Conservation (phyloP, 305 asterid species). For the Plantago lanceolata region DNA sequence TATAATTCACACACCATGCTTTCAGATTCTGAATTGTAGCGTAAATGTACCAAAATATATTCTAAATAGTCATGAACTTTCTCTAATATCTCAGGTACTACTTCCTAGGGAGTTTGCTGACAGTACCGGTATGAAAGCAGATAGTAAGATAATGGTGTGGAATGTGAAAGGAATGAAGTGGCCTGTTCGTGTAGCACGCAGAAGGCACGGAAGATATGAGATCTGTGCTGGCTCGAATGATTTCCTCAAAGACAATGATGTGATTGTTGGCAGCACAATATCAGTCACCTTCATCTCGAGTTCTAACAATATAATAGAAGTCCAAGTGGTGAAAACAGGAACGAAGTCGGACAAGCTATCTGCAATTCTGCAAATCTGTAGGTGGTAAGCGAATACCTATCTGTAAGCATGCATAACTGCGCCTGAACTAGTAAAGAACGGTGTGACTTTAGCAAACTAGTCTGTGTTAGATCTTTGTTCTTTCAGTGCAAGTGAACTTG, state of each 20-base stretch:
- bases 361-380: neutral
- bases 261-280: constrained; percentile 1
- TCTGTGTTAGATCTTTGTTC: too few species aligned
- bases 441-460: neutral
- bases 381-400: neutral
- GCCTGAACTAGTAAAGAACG: too few species aligned
- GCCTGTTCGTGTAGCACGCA: neutral
- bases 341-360: neutral
- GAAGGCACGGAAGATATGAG: neutral
- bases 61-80: neutral
- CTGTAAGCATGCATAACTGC: neutral
- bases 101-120: neutral
- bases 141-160: neutral
- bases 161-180: neutral
- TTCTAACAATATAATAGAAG: neutral
- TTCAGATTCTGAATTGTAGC: neutral
- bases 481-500: too few species aligned
- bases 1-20: neutral
- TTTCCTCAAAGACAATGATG: neutral
- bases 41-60: neutral
- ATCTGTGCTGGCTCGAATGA: neutral
- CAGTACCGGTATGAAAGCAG: neutral
- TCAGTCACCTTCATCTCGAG: neutral
- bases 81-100: neutral
- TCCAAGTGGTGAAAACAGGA: neutral